Evolutionary conservation across 169 alveolate genomes (phyloP).

Genomic region (Plasmodium inui): DNA sequence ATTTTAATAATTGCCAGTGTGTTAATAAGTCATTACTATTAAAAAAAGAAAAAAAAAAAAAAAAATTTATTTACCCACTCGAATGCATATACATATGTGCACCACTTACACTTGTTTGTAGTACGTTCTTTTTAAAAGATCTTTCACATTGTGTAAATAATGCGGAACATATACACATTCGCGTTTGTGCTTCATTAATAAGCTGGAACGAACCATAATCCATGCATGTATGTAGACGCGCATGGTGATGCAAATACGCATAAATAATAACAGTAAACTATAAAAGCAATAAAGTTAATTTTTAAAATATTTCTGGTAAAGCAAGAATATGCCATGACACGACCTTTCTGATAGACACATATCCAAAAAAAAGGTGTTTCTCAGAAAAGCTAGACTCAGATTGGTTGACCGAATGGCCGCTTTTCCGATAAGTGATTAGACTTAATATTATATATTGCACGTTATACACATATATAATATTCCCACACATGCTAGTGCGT

Average conservation of each 20-base stretch:
- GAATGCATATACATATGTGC: conserved; percentile 5
- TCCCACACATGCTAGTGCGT: neutral
- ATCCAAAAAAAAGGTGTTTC: neutral
- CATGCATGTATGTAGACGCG: conserved; percentile 16
- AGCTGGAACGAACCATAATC: conserved; percentile 24
- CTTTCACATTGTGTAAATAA: conserved; percentile 3
- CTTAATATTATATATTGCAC: conserved; percentile 20
- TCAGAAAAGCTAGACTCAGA: neutral
- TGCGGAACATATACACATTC: neutral
- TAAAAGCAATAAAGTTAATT: conserved; percentile 43
- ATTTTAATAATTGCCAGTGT: conserved; percentile 17
- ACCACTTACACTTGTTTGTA: conserved; percentile 9
- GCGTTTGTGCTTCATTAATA: neutral
- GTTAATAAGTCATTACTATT: conserved; percentile 44
- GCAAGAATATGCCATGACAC: neutral
- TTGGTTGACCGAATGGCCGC: neutral
- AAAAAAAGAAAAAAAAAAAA: conserved; percentile 17
- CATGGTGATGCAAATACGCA: conserved; percentile 1
- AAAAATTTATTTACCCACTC: conserved; percentile 8
- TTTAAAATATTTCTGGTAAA: conserved; percentile 34
- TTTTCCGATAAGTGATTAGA: neutral
- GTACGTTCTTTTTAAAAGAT: conserved; percentile 14
- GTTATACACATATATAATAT: conserved; percentile 28
- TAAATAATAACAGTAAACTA: neutral
- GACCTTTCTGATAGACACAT: neutral